Base-by-base conservation (phyloP, 1,284 basidiomycete species). In the Cutaneotrichosporon sp. region DNA sequence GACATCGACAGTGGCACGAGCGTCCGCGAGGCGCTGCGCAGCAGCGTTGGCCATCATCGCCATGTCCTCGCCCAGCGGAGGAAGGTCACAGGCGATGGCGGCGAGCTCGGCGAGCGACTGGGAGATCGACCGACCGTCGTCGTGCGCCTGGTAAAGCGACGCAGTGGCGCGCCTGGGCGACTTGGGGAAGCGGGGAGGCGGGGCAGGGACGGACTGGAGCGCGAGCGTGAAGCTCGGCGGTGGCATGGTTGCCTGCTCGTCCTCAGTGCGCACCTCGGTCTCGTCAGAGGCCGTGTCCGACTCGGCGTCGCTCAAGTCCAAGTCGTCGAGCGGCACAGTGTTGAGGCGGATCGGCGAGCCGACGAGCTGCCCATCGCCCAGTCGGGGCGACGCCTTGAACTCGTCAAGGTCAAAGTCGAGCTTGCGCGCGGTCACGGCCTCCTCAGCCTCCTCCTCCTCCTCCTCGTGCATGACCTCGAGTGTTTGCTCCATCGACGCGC, bases 61-160 rank as follows among this genome's bases (percentile, higher is more conserved):
- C 27, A 65, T 45, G 24, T 62, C 58, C 6, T 47, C 58, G 22
- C 53, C 64, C 14, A 66, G 50, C 4, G 64, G 45, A 14, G 64
- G 61, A 13, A 66, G 64, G 33, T 66, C 64, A 54, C 64, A 66
- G 0, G 64, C 64, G 3, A 66, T 53, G 16, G 56, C 42, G 1
- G 64, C 64, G 18, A 66, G 61, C 59, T 66, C 64, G 27, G 64
- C 64, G 6, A 66, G 59, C 43, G 64, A 66, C 24, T 45, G 61
- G 50, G 64, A 63, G 45, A 66, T 63, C 14, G 64, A 66, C 10
- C 51, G 25, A 4, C 64, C 64, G 45, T 66, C 64, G 59, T 66
- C 64, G 53, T 66, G 59, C 0, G 47, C 57, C 38, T 55, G 47
- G 61, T 63, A 66, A 25, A 66, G 53, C 38, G 56, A 54, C 33